Percentiles rank a stretch among this genome's conserved stretches.
Evolutionary conservation across 805 yeast genomes (phyloP).

Genomic region (Saccharomycopsis sp.): DNA sequence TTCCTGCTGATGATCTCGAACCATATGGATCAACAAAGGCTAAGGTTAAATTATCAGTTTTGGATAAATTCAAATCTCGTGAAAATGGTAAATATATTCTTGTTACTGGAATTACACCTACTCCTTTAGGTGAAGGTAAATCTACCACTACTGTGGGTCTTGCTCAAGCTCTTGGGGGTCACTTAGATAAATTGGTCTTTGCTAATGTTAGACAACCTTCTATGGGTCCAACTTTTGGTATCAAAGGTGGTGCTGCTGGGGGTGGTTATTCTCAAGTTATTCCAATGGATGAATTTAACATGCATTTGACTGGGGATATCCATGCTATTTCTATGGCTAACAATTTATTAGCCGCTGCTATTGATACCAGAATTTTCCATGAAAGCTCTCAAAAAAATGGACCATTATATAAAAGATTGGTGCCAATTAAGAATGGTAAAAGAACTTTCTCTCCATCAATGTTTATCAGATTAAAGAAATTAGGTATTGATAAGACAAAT

Average conservation of each 20-base stretch:
- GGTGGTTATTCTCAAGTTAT: constrained; percentile 83
- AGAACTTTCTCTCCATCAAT: constrained; percentile 60
- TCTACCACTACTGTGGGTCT: constrained; percentile 77
- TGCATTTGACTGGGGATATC: constrained; percentile 80
- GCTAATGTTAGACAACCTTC: constrained; percentile 84
- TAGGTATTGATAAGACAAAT: constrained; percentile 59
- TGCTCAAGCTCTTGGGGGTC: constrained; percentile 75
- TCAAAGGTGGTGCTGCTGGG: constrained; percentile 87
- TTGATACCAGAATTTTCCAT: constrained; percentile 80
- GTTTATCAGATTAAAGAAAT: constrained; percentile 54
- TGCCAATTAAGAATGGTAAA: constrained; percentile 58
- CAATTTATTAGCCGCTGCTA: constrained; percentile 74
- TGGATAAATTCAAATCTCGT: constrained; percentile 49
- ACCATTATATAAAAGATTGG: constrained; percentile 63
- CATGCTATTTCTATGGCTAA: constrained; percentile 80
- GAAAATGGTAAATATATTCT: constrained; percentile 62
- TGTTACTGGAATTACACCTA: constrained; percentile 80
- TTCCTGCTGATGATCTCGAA: constrained; percentile 58
- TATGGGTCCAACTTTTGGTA: constrained; percentile 85
- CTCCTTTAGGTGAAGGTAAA: constrained; percentile 81
- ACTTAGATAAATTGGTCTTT: constrained; percentile 53
- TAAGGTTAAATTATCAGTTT: constrained; percentile 54
- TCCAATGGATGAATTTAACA: constrained; percentile 82
- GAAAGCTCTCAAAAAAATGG: constrained; percentile 65
- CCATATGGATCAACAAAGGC: constrained; percentile 71